Conservation (phyloP, 2,329 filamentous ascomycete species). For the Macrophomina tecta region DNA sequence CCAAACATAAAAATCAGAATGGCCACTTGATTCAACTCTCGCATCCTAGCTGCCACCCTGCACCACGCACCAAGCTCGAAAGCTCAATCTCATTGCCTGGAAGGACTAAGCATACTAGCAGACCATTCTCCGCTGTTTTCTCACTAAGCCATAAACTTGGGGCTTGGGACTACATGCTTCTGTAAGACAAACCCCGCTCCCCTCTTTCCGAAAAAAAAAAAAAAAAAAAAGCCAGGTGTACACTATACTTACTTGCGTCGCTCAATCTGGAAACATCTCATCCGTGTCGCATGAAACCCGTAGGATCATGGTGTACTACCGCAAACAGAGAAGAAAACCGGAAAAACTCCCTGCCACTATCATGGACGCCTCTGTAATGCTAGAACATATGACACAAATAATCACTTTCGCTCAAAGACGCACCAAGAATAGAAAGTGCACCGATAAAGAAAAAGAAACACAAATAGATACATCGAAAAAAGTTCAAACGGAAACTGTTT, state of each 20-base stretch:
- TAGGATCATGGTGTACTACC: constrained; percentile 11
- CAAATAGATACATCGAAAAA: constrained; percentile 9
- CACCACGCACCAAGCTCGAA: no score
- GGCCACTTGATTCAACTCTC: no score
- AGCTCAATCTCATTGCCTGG: no score
- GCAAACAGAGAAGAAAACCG: neutral
- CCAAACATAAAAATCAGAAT: no score
- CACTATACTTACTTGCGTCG: constrained; percentile 1
- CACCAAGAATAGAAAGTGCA: constrained; percentile 6
- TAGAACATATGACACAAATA: neutral
- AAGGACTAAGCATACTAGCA: no score
- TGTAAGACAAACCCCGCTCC: no score
- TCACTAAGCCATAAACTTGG: no score
- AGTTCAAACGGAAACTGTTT: neutral
- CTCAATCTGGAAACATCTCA: constrained; percentile 11
- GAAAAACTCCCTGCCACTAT: constrained; percentile 8
- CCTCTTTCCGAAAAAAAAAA: no score
- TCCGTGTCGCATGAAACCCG: constrained; percentile 13
- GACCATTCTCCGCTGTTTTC: no score
- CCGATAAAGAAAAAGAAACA: neutral
- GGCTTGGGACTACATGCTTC: no score
- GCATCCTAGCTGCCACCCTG: no score
- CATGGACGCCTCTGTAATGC: constrained; percentile 19
- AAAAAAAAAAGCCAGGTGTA: neutral
- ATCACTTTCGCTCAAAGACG: constrained; percentile 19